phyloP scores from a whole-genome alignment of 139 green algal species.

The Auxenochlorella pyrenoidosa region DNA sequence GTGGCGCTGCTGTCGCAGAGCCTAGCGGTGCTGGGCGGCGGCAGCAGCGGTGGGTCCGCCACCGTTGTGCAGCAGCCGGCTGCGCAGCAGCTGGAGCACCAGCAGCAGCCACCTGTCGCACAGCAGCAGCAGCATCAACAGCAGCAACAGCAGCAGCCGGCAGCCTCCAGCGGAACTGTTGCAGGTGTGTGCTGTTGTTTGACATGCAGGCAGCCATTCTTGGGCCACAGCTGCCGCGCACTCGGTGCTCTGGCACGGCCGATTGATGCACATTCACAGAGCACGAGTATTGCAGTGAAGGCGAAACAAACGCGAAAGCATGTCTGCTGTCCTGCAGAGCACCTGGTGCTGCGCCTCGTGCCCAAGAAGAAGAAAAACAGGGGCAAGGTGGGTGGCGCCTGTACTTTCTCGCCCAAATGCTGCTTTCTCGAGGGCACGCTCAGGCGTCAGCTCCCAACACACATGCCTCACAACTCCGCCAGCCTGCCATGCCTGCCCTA shows the following conservation, averaged over 20 bases:
- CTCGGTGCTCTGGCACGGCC: background rate
- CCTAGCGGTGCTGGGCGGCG: background rate
- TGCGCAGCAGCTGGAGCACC: background rate
- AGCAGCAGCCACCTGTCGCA: background rate
- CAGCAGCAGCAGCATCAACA: conserved; percentile 1
- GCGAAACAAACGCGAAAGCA: background rate
- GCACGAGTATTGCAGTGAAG: background rate
- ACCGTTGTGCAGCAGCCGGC: conserved; percentile 11
- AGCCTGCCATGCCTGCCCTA: no score
- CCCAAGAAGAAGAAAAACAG: conserved; percentile 46
- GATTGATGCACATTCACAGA: background rate
- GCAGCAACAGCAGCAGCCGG: conserved; percentile 6
- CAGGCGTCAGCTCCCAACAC: no score
- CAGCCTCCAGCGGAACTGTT: background rate
- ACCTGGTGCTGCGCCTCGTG: conserved; percentile 40
- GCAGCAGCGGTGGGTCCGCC: background rate
- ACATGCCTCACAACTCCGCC: no score
- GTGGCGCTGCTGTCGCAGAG: conserved; percentile 21
- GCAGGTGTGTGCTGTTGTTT: background rate
- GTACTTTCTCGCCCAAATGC: background rate
- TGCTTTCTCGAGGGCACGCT: no score
- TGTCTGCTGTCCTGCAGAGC: conserved; percentile 21
- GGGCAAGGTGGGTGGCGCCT: conserved; percentile 15
- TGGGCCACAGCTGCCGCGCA: background rate
- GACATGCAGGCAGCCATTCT: background rate